Base-by-base conservation (phyloP, 73 alveolate genomes). In the Paramecium sexaurelia region DNA sequence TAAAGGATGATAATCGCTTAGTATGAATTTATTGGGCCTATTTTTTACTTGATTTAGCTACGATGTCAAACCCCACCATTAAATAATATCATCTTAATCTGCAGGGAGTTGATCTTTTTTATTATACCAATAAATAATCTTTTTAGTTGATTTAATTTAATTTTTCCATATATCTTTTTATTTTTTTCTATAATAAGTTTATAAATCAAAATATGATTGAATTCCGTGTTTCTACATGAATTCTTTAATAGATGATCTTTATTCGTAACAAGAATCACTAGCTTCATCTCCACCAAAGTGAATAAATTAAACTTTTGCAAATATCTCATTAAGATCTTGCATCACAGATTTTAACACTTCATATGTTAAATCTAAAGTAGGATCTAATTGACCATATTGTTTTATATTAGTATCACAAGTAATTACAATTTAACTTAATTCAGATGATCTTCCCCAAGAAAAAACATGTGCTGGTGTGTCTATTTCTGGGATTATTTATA, bases 401-500 rank as follows among this genome's bases (percentile, higher is more conserved):
- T 71, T 39, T 15, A 66, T 68, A 20, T 57, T 71, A 10, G 57
- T 56, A 19, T 90, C 68, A 37, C 68, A 67, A 22, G 39, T 61
- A 3, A 75, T 15, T 24, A 66, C 36, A 17, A 66, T 57, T 47
- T 87, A 39, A 19, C 39, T 29, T 1, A 88, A 75, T 7, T 40
- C 85, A 22, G 75, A n/a, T 43, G 43, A 29, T 20, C 67, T 61
- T 19, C 88, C 93, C 93, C 93, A 78, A 22, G 92, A 91, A 6
- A 22, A 19, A 10, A 75, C 66, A 75, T 97, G 99, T 10, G 97
- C 99, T 10, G 99, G 99, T 27, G 92, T 78, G 36, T 97, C 99
- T 45, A 97, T 86, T 91, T 97, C 99, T 2, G 99, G 99, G 39
- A 97, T 57, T 29, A 97, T 95, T 29, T 84, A 55, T 68, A 97